Percentiles rank a stretch among this genome's conserved stretches.
Conservation (phyloP, 306 rosid genomes). For the Senna tora region DNA sequence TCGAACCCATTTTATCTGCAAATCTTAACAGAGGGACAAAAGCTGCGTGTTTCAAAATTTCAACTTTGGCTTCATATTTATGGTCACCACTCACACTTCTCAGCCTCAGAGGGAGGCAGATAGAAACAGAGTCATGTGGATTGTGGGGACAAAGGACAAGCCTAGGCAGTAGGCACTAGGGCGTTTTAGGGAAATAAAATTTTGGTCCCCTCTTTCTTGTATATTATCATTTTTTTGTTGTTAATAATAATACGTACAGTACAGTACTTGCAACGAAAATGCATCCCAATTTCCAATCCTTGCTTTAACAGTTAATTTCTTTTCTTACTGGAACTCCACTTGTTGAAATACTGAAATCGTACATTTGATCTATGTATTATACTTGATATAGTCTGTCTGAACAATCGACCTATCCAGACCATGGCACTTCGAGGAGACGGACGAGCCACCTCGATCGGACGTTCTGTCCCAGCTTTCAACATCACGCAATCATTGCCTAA, state of each 20-base stretch:
- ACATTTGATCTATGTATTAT: too few relatives aligned
- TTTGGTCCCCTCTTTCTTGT: too few relatives aligned
- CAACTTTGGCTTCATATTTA: neutral
- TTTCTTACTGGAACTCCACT: too few relatives aligned
- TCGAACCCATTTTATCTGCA: neutral
- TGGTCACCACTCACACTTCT: neutral
- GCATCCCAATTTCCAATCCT: neutral
- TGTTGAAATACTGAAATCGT: too few relatives aligned
- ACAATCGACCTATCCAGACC: too few relatives aligned
- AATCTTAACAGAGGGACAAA: neutral
- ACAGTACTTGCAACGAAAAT: neutral
- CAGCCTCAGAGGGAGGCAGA: neutral
- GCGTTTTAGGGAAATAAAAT: neutral
- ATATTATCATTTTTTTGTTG: too few relatives aligned
- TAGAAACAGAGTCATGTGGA: constrained; percentile 12
- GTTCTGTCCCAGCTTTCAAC: too few relatives aligned
- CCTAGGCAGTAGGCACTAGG: neutral
- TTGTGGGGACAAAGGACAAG: neutral
- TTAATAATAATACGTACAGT: neutral
- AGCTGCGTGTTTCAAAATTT: neutral
- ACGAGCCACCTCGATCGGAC: too few relatives aligned
- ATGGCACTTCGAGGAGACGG: too few relatives aligned
- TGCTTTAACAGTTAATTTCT: too few relatives aligned
- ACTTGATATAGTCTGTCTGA: too few relatives aligned
- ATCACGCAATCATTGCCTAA: too few relatives aligned